phyloP scores from a whole-genome alignment of 371 early-diverging fungal species.

The Lichtheimia ramosa region DNA sequence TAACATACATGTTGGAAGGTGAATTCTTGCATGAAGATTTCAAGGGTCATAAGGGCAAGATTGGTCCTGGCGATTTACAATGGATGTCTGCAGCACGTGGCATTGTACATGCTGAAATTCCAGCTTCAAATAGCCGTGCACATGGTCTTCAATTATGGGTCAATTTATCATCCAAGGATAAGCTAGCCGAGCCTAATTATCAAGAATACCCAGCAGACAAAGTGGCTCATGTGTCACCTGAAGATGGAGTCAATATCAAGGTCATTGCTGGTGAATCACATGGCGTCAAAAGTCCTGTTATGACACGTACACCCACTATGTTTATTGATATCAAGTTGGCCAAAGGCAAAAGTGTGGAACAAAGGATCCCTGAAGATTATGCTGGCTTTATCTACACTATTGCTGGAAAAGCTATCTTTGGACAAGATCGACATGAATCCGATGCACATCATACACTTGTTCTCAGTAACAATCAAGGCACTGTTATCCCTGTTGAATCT shows the following conservation, averaged over 20 bases:
- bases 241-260: slow-evolving; percentile 63
- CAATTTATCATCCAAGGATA: slow-evolving; percentile 79
- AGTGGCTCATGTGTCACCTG: slow-evolving; percentile 55
- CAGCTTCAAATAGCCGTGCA: slow-evolving; percentile 39
- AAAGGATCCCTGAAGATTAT: slow-evolving; percentile 57
- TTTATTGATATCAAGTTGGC: slow-evolving; percentile 69
- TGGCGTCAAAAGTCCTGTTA: slow-evolving; percentile 59
- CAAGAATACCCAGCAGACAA: slow-evolving; percentile 69
- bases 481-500: slow-evolving; percentile 43
- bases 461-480: slow-evolving; percentile 47
- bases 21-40: slow-evolving; percentile 81
- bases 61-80: slow-evolving; percentile 70
- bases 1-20: slow-evolving; percentile 79
- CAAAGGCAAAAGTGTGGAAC: slow-evolving; percentile 53
- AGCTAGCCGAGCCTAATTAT: slow-evolving; percentile 77
- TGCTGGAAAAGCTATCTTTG: slow-evolving; percentile 57
- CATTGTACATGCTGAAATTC: slow-evolving; percentile 82
- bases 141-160: slow-evolving; percentile 87
- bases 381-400: slow-evolving; percentile 72
- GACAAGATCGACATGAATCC: slow-evolving; percentile 44
- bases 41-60: slow-evolving; percentile 71
- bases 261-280: slow-evolving; percentile 77
- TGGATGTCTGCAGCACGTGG: slow-evolving; percentile 69
- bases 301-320: slow-evolving; percentile 70
- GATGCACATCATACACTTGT: slow-evolving; percentile 58